Evolutionary conservation across 345 rosid species (phyloP).

Genomic region (Rhizophora apiculata): DNA sequence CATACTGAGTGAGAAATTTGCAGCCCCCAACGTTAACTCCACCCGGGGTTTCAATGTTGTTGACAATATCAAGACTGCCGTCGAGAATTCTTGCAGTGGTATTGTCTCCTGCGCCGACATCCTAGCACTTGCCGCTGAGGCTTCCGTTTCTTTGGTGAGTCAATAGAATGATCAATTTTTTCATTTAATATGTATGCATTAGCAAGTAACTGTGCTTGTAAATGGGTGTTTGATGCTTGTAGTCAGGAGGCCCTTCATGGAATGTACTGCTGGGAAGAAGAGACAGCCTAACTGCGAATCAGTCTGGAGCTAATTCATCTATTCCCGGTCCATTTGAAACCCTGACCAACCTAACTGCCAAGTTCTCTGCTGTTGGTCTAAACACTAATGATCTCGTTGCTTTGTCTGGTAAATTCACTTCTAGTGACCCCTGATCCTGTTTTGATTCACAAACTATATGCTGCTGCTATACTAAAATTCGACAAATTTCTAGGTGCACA

Average conservation of each 20-base stretch:
- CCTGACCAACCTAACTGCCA: conserved; percentile 38
- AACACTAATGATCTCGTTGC: conserved; percentile 65
- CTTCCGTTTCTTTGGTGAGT: conserved; percentile 56
- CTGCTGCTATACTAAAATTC: neutral
- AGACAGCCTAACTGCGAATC: conserved; percentile 60
- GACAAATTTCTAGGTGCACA: conserved; percentile 6
- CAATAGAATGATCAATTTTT: neutral
- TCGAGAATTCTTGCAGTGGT: conserved; percentile 63
- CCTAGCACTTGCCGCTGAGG: conserved; percentile 61
- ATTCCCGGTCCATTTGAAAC: conserved; percentile 57
- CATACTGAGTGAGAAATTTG: conserved; percentile 61
- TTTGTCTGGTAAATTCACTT: conserved; percentile 49
- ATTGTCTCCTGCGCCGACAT: conserved; percentile 77
- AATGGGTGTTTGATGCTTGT: neutral
- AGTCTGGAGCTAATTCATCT: conserved; percentile 39
- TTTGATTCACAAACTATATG: neutral
- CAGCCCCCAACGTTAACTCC: conserved; percentile 47
- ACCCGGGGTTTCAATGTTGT: conserved; percentile 62
- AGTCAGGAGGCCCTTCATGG: conserved; percentile 89
- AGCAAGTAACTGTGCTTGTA: neutral
- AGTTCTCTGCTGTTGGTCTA: conserved; percentile 59
- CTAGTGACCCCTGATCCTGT: neutral
- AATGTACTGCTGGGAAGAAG: conserved; percentile 60
- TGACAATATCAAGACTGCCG: conserved; percentile 59
- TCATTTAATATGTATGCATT: too few species aligned